Conservation (phyloP, 2,329 filamentous ascomycete genomes). For the Raffaelea ambrosiae region DNA sequence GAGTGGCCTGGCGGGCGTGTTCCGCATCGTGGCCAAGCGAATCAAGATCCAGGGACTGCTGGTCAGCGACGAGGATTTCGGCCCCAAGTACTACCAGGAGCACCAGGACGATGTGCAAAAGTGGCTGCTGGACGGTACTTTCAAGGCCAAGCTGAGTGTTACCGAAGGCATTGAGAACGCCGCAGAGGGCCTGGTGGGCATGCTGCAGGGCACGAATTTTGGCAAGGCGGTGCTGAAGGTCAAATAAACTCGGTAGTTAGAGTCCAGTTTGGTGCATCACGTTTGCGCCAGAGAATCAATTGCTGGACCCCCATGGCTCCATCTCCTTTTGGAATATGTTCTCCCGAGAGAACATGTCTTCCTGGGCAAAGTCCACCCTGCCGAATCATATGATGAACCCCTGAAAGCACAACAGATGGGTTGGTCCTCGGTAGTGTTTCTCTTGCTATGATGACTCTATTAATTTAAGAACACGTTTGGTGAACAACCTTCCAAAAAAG, state of each 20-base stretch:
- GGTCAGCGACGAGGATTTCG: constrained; percentile 56
- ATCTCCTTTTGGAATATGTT: too few relatives aligned
- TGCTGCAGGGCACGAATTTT: constrained; percentile 73
- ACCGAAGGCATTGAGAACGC: constrained; percentile 73
- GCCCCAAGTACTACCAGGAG: constrained; percentile 56
- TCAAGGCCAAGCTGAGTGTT: constrained; percentile 61
- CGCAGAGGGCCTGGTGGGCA: constrained; percentile 62
- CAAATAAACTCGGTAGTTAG: constrained; percentile 3
- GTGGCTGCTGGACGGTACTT: constrained; percentile 67
- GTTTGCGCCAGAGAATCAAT: too few relatives aligned
- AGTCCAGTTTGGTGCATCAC: not conserved
- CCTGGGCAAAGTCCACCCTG: too few relatives aligned
- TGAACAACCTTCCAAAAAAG: too few relatives aligned
- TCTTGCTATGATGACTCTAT: too few relatives aligned
- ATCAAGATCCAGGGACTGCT: constrained; percentile 71
- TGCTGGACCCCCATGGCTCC: too few relatives aligned
- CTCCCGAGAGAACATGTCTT: too few relatives aligned
- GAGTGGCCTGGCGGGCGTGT: constrained; percentile 60
- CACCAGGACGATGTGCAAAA: constrained; percentile 68
- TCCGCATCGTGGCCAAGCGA: constrained; percentile 57
- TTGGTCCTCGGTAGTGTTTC: too few relatives aligned
- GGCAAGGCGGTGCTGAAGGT: constrained; percentile 75
- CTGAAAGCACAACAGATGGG: too few relatives aligned
- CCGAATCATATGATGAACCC: too few relatives aligned
- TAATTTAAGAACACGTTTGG: too few relatives aligned